These are phyloP conservation scores for Gymnopus androsaceus DNA, from an alignment of 1,284 basidiomycete species.

Conservation along the genomic window DNA sequence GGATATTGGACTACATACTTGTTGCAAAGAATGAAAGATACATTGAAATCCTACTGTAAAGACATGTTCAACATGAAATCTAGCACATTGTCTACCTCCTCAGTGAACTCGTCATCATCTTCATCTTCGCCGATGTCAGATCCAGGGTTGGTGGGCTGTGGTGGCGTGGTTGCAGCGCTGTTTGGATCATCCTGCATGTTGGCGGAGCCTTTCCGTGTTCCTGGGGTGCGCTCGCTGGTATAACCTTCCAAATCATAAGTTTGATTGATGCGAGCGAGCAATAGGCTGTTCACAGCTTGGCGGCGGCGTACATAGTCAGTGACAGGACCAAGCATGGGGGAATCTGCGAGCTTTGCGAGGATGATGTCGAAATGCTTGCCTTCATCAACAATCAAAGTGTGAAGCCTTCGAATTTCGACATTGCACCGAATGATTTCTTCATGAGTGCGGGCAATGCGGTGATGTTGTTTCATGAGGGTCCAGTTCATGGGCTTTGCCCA, in stretches of 20 bases:
- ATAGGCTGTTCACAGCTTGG: background rate
- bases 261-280: background rate
- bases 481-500: conserved; percentile 32
- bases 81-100: background rate
- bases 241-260: background rate
- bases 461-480: conserved; percentile 25
- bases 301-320: background rate
- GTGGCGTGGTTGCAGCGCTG: no score
- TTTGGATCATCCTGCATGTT: background rate
- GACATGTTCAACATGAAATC: background rate
- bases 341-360: background rate
- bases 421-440: conserved; percentile 36
- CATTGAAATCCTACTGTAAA: no score
- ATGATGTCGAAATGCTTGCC: background rate
- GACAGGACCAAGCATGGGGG: background rate
- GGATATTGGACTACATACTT: background rate
- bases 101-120: background rate
- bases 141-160: background rate
- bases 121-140: background rate
- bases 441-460: conserved; percentile 29
- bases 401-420: conserved; percentile 32
- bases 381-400: conserved; percentile 33
- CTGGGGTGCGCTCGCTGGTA: background rate
- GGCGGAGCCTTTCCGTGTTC: background rate
- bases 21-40: no score